phyloP scores from a whole-genome alignment of 225 moss, liverwort and hornwort genomes.

The Rhytidiadelphus loreus region DNA sequence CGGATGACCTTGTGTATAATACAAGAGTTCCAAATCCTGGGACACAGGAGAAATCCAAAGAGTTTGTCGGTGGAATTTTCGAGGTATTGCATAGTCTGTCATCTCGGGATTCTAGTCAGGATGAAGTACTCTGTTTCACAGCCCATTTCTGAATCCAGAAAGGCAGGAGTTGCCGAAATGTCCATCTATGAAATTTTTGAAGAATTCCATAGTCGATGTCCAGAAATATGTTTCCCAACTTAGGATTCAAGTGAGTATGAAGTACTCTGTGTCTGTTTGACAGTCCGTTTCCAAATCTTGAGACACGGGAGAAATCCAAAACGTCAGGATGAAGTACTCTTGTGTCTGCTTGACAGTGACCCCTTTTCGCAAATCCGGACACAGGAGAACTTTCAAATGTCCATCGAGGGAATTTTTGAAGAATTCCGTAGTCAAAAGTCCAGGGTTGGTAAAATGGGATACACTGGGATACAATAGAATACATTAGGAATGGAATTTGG shows the following conservation, averaged over 20 bases:
- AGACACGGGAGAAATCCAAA: background rate
- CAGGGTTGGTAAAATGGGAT: background rate
- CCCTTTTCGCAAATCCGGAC: background rate
- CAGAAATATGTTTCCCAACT: background rate
- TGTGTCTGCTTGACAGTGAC: background rate
- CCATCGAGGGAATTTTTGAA: background rate
- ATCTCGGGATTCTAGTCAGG: background rate
- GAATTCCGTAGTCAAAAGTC: no score
- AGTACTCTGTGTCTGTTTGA: background rate
- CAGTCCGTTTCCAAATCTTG: background rate
- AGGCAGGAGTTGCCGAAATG: no score
- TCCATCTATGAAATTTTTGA: background rate
- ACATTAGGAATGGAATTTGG: background rate
- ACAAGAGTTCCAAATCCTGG: background rate
- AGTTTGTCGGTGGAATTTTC: background rate
- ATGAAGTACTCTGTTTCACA: background rate
- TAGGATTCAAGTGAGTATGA: no score
- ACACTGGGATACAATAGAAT: background rate
- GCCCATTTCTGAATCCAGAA: background rate
- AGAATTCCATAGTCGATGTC: background rate
- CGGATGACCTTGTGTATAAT: no score
- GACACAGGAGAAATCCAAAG: background rate
- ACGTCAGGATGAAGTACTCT: background rate
- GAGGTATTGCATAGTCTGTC: background rate
- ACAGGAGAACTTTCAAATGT: background rate